phyloP scores from a whole-genome alignment of 305 asterid species.

The Lippia alba region DNA sequence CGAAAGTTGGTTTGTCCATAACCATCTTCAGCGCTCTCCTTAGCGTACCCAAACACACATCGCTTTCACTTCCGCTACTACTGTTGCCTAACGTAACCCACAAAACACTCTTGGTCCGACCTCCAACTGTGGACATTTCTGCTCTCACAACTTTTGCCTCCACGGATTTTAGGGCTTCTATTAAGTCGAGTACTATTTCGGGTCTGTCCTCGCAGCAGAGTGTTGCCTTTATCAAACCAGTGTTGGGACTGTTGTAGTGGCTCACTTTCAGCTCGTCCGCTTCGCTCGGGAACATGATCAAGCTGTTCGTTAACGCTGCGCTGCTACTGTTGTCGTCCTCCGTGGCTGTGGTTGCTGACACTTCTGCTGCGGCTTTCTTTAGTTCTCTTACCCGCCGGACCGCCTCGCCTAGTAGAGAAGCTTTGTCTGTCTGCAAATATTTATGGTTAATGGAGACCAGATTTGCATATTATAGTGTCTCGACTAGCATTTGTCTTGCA shows the following conservation, averaged over 20 bases:
- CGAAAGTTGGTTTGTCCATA: slow-evolving; percentile 54
- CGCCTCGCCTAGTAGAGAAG: slow-evolving; percentile 69
- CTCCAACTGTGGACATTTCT: slow-evolving; percentile 74
- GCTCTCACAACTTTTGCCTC: slow-evolving; percentile 55
- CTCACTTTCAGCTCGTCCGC: slow-evolving; percentile 53
- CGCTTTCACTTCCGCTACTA: slow-evolving; percentile 39
- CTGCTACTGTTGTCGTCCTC: background rate
- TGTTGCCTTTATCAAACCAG: slow-evolving; percentile 44
- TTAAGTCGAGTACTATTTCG: slow-evolving; percentile 52
- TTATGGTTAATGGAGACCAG: too few species aligned
- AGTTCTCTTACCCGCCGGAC: slow-evolving; percentile 63
- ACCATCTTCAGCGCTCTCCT: slow-evolving; percentile 60
- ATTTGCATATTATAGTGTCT: too few species aligned
- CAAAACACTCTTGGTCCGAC: slow-evolving; percentile 55
- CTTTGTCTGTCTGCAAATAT: slow-evolving; percentile 63
- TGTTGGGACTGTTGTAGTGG: slow-evolving; percentile 26
- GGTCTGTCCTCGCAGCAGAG: slow-evolving; percentile 70
- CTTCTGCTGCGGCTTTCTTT: slow-evolving; percentile 51
- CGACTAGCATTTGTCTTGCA: too few species aligned
- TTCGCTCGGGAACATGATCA: slow-evolving; percentile 50
- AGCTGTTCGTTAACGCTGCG: background rate
- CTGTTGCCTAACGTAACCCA: slow-evolving; percentile 42
- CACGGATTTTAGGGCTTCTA: slow-evolving; percentile 50
- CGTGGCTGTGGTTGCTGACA: slow-evolving; percentile 19
- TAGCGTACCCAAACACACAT: slow-evolving; percentile 47